Conservation (phyloP, 2,329 filamentous ascomycete species). For the Xylaria sp. region DNA sequence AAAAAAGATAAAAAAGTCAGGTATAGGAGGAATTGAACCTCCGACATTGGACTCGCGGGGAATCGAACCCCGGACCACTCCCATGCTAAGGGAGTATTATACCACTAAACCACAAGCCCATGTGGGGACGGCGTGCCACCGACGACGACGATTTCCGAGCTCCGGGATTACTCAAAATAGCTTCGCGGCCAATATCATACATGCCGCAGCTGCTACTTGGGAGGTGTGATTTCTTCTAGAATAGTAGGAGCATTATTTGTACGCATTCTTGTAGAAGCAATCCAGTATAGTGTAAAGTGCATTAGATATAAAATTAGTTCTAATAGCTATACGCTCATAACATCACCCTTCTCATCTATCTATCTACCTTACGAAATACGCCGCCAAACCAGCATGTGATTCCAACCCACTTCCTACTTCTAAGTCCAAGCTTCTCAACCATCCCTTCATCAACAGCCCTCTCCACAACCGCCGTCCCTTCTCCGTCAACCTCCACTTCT, state of each 20-base stretch:
- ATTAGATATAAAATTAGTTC: not conserved
- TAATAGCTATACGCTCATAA: not conserved
- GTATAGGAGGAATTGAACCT: constrained; percentile 37
- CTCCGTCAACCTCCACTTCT: constrained; percentile 50
- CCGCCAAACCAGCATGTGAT: constrained; percentile 65
- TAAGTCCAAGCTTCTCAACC: constrained; percentile 67
- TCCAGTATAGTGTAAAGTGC: too few species aligned
- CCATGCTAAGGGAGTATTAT: constrained; percentile 46
- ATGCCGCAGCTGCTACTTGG: too few species aligned
- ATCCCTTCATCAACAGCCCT: constrained; percentile 62
- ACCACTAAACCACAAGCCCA: constrained; percentile 45
- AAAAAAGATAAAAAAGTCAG: not conserved
- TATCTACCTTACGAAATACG: constrained; percentile 53
- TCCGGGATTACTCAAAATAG: too few species aligned
- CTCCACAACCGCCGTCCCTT: constrained; percentile 52
- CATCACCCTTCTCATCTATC: too few species aligned
- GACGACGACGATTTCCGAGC: too few species aligned
- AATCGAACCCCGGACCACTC: constrained; percentile 46
- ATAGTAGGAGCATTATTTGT: too few species aligned
- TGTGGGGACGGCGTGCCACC: not conserved
- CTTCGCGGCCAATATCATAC: too few species aligned
- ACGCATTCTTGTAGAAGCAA: too few species aligned
- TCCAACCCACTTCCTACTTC: constrained; percentile 73
- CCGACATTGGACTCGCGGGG: constrained; percentile 43
- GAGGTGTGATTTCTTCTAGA: too few species aligned